Evolutionary conservation across 1,284 basidiomycete genomes (phyloP), one percentile per base, ranked within the genome.

Genomic region (Trametes versicolor): DNA sequence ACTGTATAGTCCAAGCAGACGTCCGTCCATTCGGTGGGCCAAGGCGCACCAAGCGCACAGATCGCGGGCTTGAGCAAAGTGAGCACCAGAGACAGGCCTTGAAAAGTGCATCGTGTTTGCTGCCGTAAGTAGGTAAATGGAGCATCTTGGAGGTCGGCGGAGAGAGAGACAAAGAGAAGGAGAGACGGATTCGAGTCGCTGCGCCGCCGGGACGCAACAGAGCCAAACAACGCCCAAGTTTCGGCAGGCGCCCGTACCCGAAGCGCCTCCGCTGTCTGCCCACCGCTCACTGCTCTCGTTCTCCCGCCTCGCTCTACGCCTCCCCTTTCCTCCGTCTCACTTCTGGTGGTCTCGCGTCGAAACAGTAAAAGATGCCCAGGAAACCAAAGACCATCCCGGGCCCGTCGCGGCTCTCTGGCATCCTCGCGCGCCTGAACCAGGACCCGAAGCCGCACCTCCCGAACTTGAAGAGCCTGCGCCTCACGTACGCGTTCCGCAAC

Each of bases 401-500:
- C 0, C 84, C 87, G 4, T 86, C 87, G 2, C 82, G 82, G 52
- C 81, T 92, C 36, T 86, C 86, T 1, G 78, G 82, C 63, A 75
- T 91, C 62, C 77, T 92, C 19, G 76, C 78, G 4, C 75, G 80
- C 19, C 82, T 93, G 43, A 86, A 82, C 48, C 76, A 80, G 7
- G 74, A 80, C 2, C 91, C 92, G 1, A 81, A 79, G 57, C 86
- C 91, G n/a, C 74, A 80, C 1, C 77, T 93, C 2, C 71, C 77
- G 0, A 79, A 78, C 9, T 76, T 93, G 41, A 85, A 83, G 60
- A 77, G 79, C 9, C 73, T 93, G 23, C 85, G 80, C 63, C 77
- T 93, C 36, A 86, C 85, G 0, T 81, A 87, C 49, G 90, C 90
- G 0, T 78, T 79, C 43, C 80, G 81, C 67, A 91, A 92, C 73